Evolutionary conservation across 495 filamentous ascomycete species (phyloP).

Genomic region (Talaromyces liani): DNA sequence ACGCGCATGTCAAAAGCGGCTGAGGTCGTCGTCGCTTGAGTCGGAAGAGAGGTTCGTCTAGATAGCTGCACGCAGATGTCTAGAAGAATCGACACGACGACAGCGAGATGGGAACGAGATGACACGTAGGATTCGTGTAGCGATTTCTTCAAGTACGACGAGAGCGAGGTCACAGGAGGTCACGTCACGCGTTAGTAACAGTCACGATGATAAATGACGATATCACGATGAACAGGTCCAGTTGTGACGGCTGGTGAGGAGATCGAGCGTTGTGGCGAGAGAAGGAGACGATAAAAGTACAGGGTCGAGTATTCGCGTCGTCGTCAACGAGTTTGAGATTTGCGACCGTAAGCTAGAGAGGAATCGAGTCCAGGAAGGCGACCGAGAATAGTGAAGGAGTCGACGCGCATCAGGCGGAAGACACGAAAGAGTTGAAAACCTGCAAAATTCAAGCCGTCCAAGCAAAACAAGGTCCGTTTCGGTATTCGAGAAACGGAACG

Average conservation of each 20-base stretch:
- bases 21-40: not conserved
- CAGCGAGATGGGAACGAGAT: not conserved
- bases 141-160: not conserved
- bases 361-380: slow-evolving; percentile 3
- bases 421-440: not conserved
- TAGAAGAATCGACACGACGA: not conserved
- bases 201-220: not conserved
- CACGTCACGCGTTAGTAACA: not conserved
- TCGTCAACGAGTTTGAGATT: slow-evolving; percentile 5
- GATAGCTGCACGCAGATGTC: not conserved
- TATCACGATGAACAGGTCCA: not conserved
- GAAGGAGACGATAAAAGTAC: not conserved
- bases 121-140: not conserved
- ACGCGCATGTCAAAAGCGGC: slow-evolving; percentile 7
- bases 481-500: slow-evolving; percentile 28
- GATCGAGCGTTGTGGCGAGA: not conserved
- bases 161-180: not conserved
- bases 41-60: not conserved
- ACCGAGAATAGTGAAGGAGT: not conserved
- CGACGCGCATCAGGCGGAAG: slow-evolving; percentile 7
- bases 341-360: not conserved
- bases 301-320: not conserved
- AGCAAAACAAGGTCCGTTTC: slow-evolving; percentile 22
- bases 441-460: slow-evolving; percentile 10
- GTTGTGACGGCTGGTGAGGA: not conserved